Base-by-base conservation (phyloP, 768 basidiomycete genomes). In the Mycena amicta region DNA sequence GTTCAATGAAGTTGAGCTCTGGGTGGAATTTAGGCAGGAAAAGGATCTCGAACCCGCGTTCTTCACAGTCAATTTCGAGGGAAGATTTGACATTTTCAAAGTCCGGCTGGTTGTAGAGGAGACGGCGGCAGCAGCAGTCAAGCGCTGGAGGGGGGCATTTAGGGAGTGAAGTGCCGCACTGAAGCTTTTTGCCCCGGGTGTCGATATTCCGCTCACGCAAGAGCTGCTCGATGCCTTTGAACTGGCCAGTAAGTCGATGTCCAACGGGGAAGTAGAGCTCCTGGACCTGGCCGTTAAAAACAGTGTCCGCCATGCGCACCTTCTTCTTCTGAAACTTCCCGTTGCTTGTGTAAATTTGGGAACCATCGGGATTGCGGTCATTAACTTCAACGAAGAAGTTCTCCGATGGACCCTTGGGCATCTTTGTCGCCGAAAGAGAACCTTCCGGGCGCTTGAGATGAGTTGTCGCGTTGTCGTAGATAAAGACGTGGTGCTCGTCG, bases 391-490 rank as follows among this genome's bases (percentile, higher is more conserved):
- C 56, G 16, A 60, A 52, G 15, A 61, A 50, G 13, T 46, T 58
- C 2, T 68, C 63, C 40, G 65, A 59, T 3, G 59, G 52, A 20
- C 55, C 39, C 50, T 75, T 75, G 2, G 73, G 69, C 74, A 77
- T 76, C n/a, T 68, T 51, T 1, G 53, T 55, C 1, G 76, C 72
- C 5, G 74, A 75, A 1, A 73, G 57, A 8, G 71, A 59, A 58
- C 69, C 57, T 8, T 68, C 66, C 1, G 72, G 37, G 0, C 63
- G 67, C 52, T 75, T 76, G 0, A 61, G 54, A 59, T 78, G 76
- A 41, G 70, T 76, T 1, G 70, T 63, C 2, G 73, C 72, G 50
- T 76, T 76, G 52, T 71, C 67, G 65, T 11, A 69, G 31, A 62
- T 45, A 11, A 60, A 64, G 53, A 70, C 55, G 56, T 74, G 73